Conservation (phyloP, 768 basidiomycete genomes). For the Brasilioporus rufonigricans region DNA sequence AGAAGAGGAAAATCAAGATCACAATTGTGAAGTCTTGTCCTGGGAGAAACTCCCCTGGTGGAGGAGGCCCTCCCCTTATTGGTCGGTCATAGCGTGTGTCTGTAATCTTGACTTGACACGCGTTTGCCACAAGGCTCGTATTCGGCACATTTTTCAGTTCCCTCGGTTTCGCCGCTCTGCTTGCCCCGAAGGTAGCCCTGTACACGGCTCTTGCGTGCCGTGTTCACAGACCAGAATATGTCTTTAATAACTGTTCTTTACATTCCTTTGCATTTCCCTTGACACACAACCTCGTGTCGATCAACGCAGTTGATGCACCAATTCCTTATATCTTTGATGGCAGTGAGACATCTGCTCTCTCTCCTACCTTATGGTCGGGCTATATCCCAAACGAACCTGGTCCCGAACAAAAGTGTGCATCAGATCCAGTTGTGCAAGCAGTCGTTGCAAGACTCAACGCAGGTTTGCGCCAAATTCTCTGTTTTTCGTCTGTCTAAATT, state of each 20-base stretch:
- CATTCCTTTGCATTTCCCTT: background rate
- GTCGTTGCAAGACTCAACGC: conserved; percentile 64
- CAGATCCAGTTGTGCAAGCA: conserved; percentile 74
- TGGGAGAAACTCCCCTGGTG: conserved; percentile 60
- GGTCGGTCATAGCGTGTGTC: conserved; percentile 42
- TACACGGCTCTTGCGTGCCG: conserved; percentile 73
- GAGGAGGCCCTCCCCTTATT: conserved; percentile 69
- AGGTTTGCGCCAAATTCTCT: conserved; percentile 38
- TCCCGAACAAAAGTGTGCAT: conserved; percentile 43
- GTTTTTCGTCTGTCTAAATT: background rate
- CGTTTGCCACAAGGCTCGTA: conserved; percentile 50
- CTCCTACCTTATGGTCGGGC: background rate
- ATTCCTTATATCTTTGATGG: background rate
- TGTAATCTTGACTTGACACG: background rate
- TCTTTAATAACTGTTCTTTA: background rate
- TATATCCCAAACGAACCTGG: conserved; percentile 1
- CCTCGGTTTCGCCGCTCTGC: conserved; percentile 51
- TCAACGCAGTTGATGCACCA: background rate
- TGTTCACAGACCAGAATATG: conserved; percentile 60
- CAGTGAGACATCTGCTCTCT: background rate
- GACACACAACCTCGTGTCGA: background rate
- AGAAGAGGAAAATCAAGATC: conserved; percentile 27
- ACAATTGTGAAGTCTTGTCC: conserved; percentile 26
- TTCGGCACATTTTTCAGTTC: conserved; percentile 50
- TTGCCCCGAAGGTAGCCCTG: conserved; percentile 72